A percentile compares a stretch with the other conserved stretches of the same genome.
Evolutionary conservation across 495 filamentous ascomycete genomes (phyloP).

Genomic region (Trichoderma erinaceum): DNA sequence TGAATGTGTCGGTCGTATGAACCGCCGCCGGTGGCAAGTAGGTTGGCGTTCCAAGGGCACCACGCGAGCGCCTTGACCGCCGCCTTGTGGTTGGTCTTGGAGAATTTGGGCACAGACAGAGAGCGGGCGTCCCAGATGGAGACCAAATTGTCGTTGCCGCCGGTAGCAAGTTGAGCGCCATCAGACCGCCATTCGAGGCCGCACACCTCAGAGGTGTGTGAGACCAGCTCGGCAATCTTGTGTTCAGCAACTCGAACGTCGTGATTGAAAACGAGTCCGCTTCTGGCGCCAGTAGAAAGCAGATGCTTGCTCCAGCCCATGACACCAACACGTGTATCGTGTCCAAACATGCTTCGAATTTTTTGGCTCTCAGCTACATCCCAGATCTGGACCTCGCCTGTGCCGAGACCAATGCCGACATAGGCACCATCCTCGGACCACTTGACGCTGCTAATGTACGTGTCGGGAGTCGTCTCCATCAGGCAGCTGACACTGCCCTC

Average conservation of each 20-base stretch:
- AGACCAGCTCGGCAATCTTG: slow-evolving; percentile 94
- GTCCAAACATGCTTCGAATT: slow-evolving; percentile 95
- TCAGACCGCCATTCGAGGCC: slow-evolving; percentile 96
- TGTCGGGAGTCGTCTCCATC: slow-evolving; percentile 78
- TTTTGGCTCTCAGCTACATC: slow-evolving; percentile 93
- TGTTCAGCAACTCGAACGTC: slow-evolving; percentile 96
- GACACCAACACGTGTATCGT: slow-evolving; percentile 92
- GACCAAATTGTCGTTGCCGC: slow-evolving; percentile 97
- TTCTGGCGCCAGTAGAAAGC: slow-evolving; percentile 88
- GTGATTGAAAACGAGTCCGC: slow-evolving; percentile 96
- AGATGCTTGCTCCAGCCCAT: slow-evolving; percentile 99
- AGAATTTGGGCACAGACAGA: slow-evolving; percentile 88
- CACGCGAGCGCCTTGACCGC: slow-evolving; percentile 97
- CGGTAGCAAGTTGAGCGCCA: slow-evolving; percentile 91
- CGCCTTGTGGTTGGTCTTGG: slow-evolving; percentile 98
- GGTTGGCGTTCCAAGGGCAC: slow-evolving; percentile 98
- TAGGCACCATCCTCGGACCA: slow-evolving; percentile 98
- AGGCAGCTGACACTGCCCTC: slow-evolving; percentile 80
- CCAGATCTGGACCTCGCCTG: slow-evolving; percentile 98
- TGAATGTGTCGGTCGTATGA: slow-evolving; percentile 97
- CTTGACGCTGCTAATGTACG: slow-evolving; percentile 95
- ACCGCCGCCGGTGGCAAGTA: slow-evolving; percentile 92
- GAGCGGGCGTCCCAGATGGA: slow-evolving; percentile 98
- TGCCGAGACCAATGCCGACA: slow-evolving; percentile 88
- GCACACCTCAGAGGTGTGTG: slow-evolving; percentile 95